phyloP scores from a whole-genome alignment of 768 basidiomycete species.

The Mycena kentingensis region DNA sequence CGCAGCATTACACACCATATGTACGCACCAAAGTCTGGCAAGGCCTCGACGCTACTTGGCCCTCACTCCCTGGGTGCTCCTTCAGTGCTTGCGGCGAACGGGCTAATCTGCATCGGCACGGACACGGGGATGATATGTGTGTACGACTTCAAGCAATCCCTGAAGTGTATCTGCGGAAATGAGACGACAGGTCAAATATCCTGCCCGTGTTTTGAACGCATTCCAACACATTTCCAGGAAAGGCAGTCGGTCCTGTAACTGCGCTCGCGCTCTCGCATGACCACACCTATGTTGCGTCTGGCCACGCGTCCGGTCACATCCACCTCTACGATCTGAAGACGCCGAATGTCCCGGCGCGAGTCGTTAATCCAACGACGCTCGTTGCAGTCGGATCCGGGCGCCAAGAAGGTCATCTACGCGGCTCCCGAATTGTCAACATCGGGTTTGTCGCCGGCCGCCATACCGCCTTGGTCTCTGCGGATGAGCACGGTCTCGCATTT shows the following conservation, averaged over 20 bases:
- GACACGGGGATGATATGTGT: conserved; percentile 76
- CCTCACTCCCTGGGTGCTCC: conserved; percentile 63
- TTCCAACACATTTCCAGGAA: conserved; percentile 45
- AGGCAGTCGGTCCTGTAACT: conserved; percentile 73
- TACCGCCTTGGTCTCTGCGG: conserved; percentile 89
- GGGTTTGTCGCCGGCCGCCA: conserved; percentile 90
- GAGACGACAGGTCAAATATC: conserved; percentile 57
- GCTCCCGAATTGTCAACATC: conserved; percentile 77
- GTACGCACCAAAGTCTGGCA: conserved; percentile 54
- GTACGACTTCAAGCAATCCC: conserved; percentile 87
- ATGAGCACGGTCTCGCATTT: conserved; percentile 90
- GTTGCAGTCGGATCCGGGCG: conserved; percentile 71
- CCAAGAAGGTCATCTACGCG: conserved; percentile 82
- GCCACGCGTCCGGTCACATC: conserved; percentile 82
- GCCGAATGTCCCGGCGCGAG: conserved; percentile 66
- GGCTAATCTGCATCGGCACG: conserved; percentile 88
- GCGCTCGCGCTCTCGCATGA: conserved; percentile 90
- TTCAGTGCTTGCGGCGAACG: conserved; percentile 82
- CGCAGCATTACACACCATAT: conserved; percentile 59
- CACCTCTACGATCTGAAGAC: conserved; percentile 82
- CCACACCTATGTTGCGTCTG: conserved; percentile 89
- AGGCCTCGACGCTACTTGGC: conserved; percentile 64
- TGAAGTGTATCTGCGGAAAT: conserved; percentile 78
- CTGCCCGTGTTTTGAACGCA: not conserved
- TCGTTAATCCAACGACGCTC: conserved; percentile 69